A percentile compares a stretch with the other conserved stretches of the same genome.
phyloP scores from a whole-genome alignment of 1,284 basidiomycete genomes.

The Apiotrichum sp. region DNA sequence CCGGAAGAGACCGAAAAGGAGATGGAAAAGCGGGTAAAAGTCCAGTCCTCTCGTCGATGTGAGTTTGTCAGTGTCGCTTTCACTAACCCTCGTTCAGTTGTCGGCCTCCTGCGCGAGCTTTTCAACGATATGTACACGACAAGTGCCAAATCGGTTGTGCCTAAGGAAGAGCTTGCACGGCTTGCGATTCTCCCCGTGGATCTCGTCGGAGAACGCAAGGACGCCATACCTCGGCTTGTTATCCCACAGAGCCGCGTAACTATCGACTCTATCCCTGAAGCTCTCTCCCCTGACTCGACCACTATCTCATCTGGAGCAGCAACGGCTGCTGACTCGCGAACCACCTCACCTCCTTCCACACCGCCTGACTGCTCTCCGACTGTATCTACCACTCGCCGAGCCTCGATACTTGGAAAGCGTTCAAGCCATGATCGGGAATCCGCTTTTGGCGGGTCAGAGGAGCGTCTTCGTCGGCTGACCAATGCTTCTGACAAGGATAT shows the following conservation, averaged over 20 bases:
- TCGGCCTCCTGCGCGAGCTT: conserved; percentile 34
- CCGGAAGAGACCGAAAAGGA: conserved; percentile 1
- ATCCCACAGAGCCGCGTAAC: conserved; percentile 7
- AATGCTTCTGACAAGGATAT: neutral
- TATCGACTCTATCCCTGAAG: conserved; percentile 9
- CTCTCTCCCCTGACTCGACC: conserved; percentile 16
- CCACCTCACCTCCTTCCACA: conserved; percentile 6
- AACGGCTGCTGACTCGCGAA: conserved; percentile 18
- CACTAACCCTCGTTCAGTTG: conserved; percentile 25
- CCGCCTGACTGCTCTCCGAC: neutral
- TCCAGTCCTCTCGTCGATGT: conserved; percentile 31
- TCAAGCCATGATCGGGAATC: conserved; percentile 39
- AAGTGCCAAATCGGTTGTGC: conserved; percentile 33
- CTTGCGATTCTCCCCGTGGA: conserved; percentile 36
- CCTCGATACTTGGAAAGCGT: conserved; percentile 36
- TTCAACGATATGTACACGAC: conserved; percentile 41
- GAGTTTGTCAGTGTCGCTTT: conserved; percentile 1
- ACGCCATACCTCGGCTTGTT: neutral
- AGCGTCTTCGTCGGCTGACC: conserved; percentile 12
- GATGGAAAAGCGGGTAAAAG: conserved; percentile 13
- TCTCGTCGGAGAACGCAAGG: conserved; percentile 10
- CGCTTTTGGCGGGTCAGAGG: conserved; percentile 24
- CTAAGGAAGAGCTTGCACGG: conserved; percentile 44
- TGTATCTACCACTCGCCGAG: neutral
- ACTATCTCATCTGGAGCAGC: conserved; percentile 28